Evolutionary conservation across 371 early-diverging fungal genomes (phyloP).

Genomic region (Mucor plumbeus): DNA sequence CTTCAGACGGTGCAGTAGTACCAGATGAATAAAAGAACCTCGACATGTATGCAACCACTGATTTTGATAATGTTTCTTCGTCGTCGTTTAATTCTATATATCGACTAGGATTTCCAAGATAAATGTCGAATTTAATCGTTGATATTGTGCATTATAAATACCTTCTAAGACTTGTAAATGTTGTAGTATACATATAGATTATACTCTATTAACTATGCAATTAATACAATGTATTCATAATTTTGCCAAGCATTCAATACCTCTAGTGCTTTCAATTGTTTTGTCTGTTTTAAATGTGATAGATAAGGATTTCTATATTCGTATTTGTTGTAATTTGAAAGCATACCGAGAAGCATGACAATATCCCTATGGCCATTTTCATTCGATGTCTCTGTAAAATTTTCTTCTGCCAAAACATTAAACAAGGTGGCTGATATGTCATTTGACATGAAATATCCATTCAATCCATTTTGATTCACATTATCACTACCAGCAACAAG

Average conservation of each 20-base stretch:
- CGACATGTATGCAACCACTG: slow-evolving; percentile 52
- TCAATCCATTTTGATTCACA: slow-evolving; percentile 63
- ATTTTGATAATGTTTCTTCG: slow-evolving; percentile 48
- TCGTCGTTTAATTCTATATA: slow-evolving; percentile 57
- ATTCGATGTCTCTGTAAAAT: not conserved
- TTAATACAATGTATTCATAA: not conserved
- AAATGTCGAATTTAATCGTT: not conserved
- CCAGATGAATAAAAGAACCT: slow-evolving; percentile 51
- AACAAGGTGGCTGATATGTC: slow-evolving; percentile 47
- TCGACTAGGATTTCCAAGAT: slow-evolving; percentile 24
- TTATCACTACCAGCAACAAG: slow-evolving; percentile 63
- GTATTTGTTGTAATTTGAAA: slow-evolving; percentile 64
- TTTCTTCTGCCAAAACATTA: slow-evolving; percentile 2
- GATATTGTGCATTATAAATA: slow-evolving; percentile 9
- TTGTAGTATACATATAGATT: slow-evolving; percentile 31
- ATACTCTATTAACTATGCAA: slow-evolving; percentile 32
- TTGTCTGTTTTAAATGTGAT: not conserved
- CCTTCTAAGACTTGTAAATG: slow-evolving; percentile 43
- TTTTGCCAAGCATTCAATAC: not conserved
- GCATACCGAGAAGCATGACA: slow-evolving; percentile 50
- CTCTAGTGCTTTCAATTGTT: slow-evolving; percentile 26
- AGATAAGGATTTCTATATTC: slow-evolving; percentile 58
- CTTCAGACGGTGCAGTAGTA: slow-evolving; percentile 32
- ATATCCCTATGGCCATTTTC: slow-evolving; percentile 30
- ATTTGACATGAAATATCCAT: slow-evolving; percentile 62